Evolutionary conservation across 2,329 filamentous ascomycete species (phyloP), one percentile per base, ranked within the genome.

Genomic region (Fusarium incarnatum): DNA sequence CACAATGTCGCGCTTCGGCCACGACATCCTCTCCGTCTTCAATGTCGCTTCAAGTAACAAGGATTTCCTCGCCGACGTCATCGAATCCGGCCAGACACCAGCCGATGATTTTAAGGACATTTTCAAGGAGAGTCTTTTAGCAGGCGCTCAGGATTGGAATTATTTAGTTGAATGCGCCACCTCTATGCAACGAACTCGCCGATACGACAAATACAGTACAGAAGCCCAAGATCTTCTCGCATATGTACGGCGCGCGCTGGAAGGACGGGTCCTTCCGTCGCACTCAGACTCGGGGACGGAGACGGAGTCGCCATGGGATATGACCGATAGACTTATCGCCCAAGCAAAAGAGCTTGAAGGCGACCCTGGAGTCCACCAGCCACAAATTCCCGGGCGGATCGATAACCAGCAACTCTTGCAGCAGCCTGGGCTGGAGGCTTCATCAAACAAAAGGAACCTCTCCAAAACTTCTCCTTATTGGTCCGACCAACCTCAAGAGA

Each of bases 291-390:
- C 61, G 27, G 18, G 56, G 41, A 30, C 59, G 9, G 55, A 67
- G 20, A 71, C 76, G 34, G 34, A 37, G 34, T 37, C 34, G 34
- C 34, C 34, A 7, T 82, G 80, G 81, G 72, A 64, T 28, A 68
- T 77, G 48, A 82, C 81, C 6, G 81, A 82, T 57, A 73, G 77
- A 27, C 68, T 80, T 22, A 81, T 81, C 53, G 64, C 72, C 25
- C 65, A 70, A 41, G 78, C 77, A 13, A 76, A 74, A 66, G 66
- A 67, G 23, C 68, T 79, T 12, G 75, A 77, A 58, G 56, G 48
- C 23, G 71, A 77, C 44, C 50, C 72, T 8, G 56, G 66, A 37
- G 68, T 67, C 49, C 57, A 40, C 34, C 60, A 70, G 27, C 65
- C 73, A 27, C 48, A 54, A n/a, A 55, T 56, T 46, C 28, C 50